Evolutionary conservation across 1,139 yeast genomes (phyloP).

Genomic region (Saccharomyces hybrid): DNA sequence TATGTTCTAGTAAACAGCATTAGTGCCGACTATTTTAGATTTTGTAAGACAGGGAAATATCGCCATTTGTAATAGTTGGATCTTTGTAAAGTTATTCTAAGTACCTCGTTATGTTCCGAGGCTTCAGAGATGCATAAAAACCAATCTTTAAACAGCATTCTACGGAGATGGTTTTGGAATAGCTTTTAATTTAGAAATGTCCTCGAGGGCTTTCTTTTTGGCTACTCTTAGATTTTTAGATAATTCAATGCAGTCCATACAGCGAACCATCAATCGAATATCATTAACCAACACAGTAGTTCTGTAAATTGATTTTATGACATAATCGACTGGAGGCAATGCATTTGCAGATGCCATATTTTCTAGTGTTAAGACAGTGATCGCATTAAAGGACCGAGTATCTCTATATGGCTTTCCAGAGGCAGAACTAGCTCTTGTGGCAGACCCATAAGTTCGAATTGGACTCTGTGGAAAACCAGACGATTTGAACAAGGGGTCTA

Average conservation of each 20-base stretch:
- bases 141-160: not conserved
- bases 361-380: constrained; percentile 39
- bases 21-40: not conserved
- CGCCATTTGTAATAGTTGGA: not conserved
- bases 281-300: constrained; percentile 55
- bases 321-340: constrained; percentile 45
- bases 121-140: not conserved
- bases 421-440: constrained; percentile 4
- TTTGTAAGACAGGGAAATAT: not conserved
- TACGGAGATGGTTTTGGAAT: not conserved
- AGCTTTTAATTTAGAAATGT: constrained; percentile 12
- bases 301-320: constrained; percentile 54
- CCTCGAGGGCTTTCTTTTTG: constrained; percentile 23
- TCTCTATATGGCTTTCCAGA: constrained; percentile 9
- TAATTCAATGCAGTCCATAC: constrained; percentile 55
- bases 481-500: constrained; percentile 26
- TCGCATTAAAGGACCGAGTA: constrained; percentile 11
- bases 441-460: constrained; percentile 6
- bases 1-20: not conserved
- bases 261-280: constrained; percentile 54
- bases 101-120: not conserved
- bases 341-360: constrained; percentile 46
- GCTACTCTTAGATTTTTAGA: constrained; percentile 38
- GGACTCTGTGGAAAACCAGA: constrained; percentile 9
- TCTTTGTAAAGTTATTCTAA: not conserved